Evolutionary conservation across 2,329 filamentous ascomycete species (phyloP), one percentile per base, ranked within the genome.

Genomic region (Phialophora verrucosa): DNA sequence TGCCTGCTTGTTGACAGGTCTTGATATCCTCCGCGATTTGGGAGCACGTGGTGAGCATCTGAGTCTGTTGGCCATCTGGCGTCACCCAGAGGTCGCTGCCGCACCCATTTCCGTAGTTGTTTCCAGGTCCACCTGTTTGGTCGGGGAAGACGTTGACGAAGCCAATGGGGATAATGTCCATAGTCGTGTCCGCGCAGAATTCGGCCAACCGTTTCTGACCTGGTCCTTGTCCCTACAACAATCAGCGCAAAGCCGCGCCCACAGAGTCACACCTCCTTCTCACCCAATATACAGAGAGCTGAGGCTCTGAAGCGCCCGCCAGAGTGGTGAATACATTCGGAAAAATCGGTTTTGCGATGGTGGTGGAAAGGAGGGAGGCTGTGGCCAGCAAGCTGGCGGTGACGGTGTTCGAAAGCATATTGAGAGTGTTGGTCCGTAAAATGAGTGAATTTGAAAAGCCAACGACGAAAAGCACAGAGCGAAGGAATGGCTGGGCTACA

Each of bases 1-100:
- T 93, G 69, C 85, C 85, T 67, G 87, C 78, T 14, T 77, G 71
- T 75, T 93, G 90, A 77, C 90, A 93, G 10, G 82, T 77, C 20
- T 75, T 75, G 69, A 86, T 85, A 69, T 82, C 80, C 38, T 78
- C 76, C 27, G 70, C 74, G 49, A 86, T 79, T 58, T 79, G 74
- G 50, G 77, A 75, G 66, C 84, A 85, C 59, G 74, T 74, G 0
- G 71, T 76, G 27, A 82, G 77, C 35, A 86, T 77, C 2, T 77
- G 60, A 5, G 82, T 83, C 17, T 70, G 69, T 1, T 53, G 62
- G 14, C 66, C 66, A 60, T 69, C 64, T 42, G 66, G 66, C 10
- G 76, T 75, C 62, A 78, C 73, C 27, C 73, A 72, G 71, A 80
- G 84, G 7, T 74, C 75, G 14, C 71, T 65, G 7, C 75, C 77